phyloP scores from a whole-genome alignment of 257 asterid genomes.

The Nyctanthes arbortristis region DNA sequence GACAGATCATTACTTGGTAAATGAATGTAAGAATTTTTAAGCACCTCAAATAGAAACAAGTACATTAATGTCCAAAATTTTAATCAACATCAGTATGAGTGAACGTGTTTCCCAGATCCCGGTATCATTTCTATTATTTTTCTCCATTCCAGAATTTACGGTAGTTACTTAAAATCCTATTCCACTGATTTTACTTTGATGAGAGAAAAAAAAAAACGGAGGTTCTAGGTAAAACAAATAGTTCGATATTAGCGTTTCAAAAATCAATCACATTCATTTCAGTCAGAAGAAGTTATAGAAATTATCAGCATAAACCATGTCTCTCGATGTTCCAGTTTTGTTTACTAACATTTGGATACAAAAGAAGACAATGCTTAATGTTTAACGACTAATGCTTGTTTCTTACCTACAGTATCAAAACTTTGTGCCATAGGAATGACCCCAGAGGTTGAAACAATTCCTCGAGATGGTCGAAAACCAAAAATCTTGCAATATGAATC shows the following conservation, averaged over 20 bases:
- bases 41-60: background rate
- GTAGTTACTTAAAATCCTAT: background rate
- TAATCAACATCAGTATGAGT: too few relatives aligned
- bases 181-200: background rate
- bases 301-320: background rate
- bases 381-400: background rate
- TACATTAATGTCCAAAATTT: background rate
- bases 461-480: conserved; percentile 94
- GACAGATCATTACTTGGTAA: background rate
- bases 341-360: background rate
- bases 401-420: conserved; percentile 85
- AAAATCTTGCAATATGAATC: conserved; percentile 83
- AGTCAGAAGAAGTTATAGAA: background rate
- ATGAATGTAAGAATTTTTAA: background rate
- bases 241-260: background rate
- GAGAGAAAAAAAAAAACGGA: too few relatives aligned
- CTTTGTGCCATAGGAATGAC: conserved; percentile 92
- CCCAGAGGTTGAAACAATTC: conserved; percentile 60
- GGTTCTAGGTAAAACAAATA: too few relatives aligned
- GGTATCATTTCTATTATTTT: background rate
- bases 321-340: background rate
- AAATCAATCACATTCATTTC: background rate
- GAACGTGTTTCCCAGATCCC: too few relatives aligned
- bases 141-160: background rate
- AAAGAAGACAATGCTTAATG: background rate